Evolutionary conservation across 345 rosid species (phyloP).

Genomic region (Gossypium thurberi): DNA sequence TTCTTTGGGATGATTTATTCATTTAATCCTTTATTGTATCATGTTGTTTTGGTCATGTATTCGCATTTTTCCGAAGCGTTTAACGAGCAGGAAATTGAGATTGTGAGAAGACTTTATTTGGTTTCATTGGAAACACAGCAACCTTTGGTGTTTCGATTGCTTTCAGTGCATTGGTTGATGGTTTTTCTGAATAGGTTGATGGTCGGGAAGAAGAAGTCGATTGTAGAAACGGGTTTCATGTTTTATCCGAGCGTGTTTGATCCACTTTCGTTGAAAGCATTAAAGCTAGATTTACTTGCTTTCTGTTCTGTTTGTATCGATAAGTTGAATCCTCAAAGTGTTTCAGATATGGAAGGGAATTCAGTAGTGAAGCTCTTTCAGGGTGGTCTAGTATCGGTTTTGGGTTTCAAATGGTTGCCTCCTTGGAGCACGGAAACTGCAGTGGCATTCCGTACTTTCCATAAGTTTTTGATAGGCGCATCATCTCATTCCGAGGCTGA

Average conservation of each 20-base stretch:
- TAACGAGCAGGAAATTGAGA: slow-evolving; percentile 72
- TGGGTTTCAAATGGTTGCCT: slow-evolving; percentile 90
- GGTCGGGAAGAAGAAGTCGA: slow-evolving; percentile 41
- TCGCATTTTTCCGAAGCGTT: slow-evolving; percentile 57
- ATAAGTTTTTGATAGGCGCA: slow-evolving; percentile 73
- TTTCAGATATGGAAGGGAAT: slow-evolving; percentile 23
- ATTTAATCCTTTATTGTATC: slow-evolving; percentile 70
- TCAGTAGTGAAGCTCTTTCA: slow-evolving; percentile 47
- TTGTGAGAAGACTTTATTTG: slow-evolving; percentile 54
- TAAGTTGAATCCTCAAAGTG: slow-evolving; percentile 23
- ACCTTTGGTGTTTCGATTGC: slow-evolving; percentile 66
- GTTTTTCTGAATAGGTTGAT: slow-evolving; percentile 52
- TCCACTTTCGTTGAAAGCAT: slow-evolving; percentile 77
- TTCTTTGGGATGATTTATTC: slow-evolving; percentile 83
- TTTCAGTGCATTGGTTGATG: slow-evolving; percentile 78
- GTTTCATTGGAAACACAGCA: slow-evolving; percentile 65
- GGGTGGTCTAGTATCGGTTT: slow-evolving; percentile 65
- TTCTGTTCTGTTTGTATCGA: slow-evolving; percentile 51
- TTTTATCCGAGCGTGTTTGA: slow-evolving; percentile 81
- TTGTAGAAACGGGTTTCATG: slow-evolving; percentile 53
- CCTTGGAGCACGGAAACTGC: slow-evolving; percentile 93
- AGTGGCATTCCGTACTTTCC: slow-evolving; percentile 74
- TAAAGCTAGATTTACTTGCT: slow-evolving; percentile 83
- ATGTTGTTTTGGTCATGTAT: slow-evolving; percentile 63
- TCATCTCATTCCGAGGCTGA: slow-evolving; percentile 61